Base-by-base conservation (phyloP, 768 basidiomycete genomes). In the Lentinula sp. region DNA sequence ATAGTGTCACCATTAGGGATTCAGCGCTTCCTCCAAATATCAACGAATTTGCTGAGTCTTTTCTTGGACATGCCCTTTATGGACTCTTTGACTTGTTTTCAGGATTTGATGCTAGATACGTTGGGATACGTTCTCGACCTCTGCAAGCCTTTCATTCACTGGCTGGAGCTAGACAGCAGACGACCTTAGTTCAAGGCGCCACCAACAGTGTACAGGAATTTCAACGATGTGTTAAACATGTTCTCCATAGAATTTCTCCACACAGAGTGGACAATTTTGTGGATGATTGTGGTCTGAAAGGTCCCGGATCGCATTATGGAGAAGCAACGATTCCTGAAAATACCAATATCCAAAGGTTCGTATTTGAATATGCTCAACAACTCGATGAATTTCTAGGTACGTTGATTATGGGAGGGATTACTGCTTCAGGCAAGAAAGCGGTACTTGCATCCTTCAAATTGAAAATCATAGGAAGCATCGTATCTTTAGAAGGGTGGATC, bases 261-360 rank as follows among this genome's bases (percentile, higher is more conserved):
- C n/a, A 40, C 13, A 16, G 18, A 11, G 42, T 13, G n/a, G 18
- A 23, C 13, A 37, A 60, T n/a, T 54, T 54, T 54, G 34, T 74
- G 2, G 67, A 77, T 60, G 70, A 77, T 42, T 51, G 71, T 1
- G 37, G 37, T 7, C 11, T 37, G 11, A 37, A 37, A 11, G 37
- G 37, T 7, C 37, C 37, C 8, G 11, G 1, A 11, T 8, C 37
- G 37, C 37, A 11, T 8, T 37, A 37, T 11, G 37, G 11, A 7
- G 37, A 37, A 11, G 37, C 6, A 37, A 11, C 6, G 11, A 37
- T 37, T 11, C 21, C 21, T 21, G 21, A 21, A 21, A 8, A 11
- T 37, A 7, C 37, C 8, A 11, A 11, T 8, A 37, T 37, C 37
- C 37, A 37, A 37, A 37, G 11, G 11, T 37, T 37, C 37, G 37